These are phyloP conservation scores for Clitoria ternatea DNA, from an alignment of 306 rosid genomes.

Conservation along the genomic window DNA sequence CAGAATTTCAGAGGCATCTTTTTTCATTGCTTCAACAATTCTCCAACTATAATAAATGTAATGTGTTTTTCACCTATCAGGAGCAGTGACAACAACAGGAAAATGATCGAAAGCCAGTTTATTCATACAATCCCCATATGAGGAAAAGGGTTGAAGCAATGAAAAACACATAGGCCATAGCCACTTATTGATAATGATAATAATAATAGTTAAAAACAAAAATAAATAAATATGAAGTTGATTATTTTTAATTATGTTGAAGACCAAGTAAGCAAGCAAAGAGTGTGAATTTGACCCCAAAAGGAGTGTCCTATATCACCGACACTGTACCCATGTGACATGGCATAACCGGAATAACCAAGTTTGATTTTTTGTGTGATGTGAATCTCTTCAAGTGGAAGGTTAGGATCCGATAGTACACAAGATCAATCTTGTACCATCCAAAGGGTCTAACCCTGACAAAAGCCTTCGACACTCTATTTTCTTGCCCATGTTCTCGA, in stretches of 20 bases:
- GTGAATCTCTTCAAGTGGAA: constrained; percentile 30
- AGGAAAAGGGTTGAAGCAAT: no score
- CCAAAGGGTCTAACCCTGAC: neutral
- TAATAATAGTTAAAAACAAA: no score
- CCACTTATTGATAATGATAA: no score
- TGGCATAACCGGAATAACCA: constrained; percentile 9
- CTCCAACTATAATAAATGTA: constrained; percentile 19
- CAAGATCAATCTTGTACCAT: constrained; percentile 29
- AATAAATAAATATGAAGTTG: no score
- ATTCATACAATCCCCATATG: no score
- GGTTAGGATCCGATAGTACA: constrained; percentile 24
- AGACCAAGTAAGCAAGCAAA: neutral
- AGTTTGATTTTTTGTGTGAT: constrained; percentile 15
- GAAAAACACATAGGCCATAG: no score
- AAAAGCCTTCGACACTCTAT: neutral
- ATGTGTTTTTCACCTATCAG: constrained; percentile 27
- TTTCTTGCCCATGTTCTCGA: neutral
- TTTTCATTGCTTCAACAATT: neutral
- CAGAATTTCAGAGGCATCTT: constrained; percentile 23
- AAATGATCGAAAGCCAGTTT: neutral
- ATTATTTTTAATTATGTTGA: neutral
- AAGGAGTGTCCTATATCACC: constrained; percentile 26
- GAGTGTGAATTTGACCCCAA: neutral
- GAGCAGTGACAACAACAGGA: constrained; percentile 10
- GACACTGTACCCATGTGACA: constrained; percentile 53